Percentiles rank a stretch among this genome's conserved stretches.
Evolutionary conservation across 305 asterid species (phyloP).

Genomic region (Fraxinus floribunda): DNA sequence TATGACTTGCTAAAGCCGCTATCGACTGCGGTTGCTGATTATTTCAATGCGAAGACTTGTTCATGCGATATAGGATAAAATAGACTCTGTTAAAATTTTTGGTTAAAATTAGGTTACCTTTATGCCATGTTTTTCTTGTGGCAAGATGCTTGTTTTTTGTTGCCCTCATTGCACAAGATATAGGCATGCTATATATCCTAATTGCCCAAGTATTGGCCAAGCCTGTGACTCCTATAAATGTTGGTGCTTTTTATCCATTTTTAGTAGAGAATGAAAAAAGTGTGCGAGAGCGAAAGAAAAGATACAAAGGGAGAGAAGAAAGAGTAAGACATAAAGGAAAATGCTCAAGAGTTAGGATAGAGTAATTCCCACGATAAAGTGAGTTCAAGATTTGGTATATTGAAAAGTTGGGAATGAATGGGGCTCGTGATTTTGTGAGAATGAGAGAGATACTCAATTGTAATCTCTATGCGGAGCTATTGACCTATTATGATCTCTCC

Average conservation of each 20-base stretch:
- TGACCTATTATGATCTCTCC: neutral
- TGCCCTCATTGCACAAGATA: neutral
- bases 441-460: neutral
- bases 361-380: neutral
- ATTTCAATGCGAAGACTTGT: neutral
- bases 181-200: neutral
- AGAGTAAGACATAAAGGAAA: neutral
- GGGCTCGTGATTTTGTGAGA: neutral
- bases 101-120: neutral
- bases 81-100: neutral
- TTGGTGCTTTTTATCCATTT: neutral
- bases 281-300: neutral
- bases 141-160: neutral
- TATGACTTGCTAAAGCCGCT: conserved; percentile 51
- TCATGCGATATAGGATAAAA: neutral
- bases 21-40: neutral
- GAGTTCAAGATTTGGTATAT: neutral
- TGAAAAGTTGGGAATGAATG: neutral
- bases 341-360: neutral
- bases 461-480: neutral
- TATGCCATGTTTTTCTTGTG: neutral
- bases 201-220: neutral
- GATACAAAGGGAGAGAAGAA: neutral
- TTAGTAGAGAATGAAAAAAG: neutral
- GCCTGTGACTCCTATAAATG: neutral